Evolutionary conservation across 176 grass and related monocot genomes (phyloP).

Genomic region (Aegilops tauschii): DNA sequence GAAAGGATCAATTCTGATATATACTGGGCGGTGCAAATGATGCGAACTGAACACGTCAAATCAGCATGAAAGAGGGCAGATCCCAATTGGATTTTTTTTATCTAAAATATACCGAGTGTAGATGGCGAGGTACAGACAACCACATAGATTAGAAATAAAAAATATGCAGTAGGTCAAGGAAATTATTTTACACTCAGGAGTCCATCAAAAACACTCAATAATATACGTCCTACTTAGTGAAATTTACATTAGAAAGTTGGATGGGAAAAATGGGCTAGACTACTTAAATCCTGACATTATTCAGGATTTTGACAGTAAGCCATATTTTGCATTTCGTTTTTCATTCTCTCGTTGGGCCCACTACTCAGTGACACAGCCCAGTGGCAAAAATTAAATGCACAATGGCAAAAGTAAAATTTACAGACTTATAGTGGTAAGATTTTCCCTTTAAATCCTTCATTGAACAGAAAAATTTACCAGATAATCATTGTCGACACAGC

Average conservation of each 20-base stretch:
- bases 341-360: not conserved
- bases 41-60: not conserved
- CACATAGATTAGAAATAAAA: constrained; percentile 7
- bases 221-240: not conserved
- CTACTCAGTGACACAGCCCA: not conserved
- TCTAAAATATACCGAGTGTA: constrained; percentile 5
- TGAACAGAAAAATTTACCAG: not conserved
- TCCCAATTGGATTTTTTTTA: not conserved
- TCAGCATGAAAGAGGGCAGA: not conserved
- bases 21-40: not conserved
- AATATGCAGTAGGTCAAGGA: not conserved
- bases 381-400: not conserved
- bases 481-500: not conserved
- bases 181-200: constrained; percentile 1
- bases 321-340: not conserved
- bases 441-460: not conserved
- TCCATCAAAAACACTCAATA: not conserved
- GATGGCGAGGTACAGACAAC: constrained; percentile 12
- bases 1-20: not conserved
- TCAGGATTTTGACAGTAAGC: not conserved
- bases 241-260: constrained; percentile 6
- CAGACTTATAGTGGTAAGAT: not conserved
- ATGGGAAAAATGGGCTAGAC: not conserved
- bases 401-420: not conserved
- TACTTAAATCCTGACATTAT: not conserved